These are phyloP conservation scores for Hypholoma sublateritium DNA, from an alignment of 768 basidiomycete species.

Conservation along the genomic window DNA sequence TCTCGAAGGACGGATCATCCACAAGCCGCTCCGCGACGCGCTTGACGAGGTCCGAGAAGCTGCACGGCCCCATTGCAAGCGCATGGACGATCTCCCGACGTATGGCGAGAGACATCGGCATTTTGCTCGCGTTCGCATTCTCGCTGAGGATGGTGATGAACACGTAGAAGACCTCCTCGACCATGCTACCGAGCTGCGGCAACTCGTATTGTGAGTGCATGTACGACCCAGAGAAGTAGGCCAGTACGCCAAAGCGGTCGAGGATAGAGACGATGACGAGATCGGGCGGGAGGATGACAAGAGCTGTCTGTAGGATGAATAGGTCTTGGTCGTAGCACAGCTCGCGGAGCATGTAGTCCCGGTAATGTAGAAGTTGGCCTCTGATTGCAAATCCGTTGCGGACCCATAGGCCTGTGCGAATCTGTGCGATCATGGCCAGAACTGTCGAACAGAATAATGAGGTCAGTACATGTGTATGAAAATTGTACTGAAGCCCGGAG, in stretches of 20 bases:
- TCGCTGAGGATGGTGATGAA: conserved; percentile 87
- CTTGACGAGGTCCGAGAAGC: conserved; percentile 90
- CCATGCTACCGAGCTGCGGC: conserved; percentile 75
- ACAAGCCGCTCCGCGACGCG: conserved; percentile 87
- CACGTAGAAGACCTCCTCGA: conserved; percentile 89
- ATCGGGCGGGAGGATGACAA: conserved; percentile 77
- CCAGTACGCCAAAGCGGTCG: conserved; percentile 82
- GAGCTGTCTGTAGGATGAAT: conserved; percentile 83
- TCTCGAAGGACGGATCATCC: conserved; percentile 82
- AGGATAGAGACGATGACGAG: conserved; percentile 82
- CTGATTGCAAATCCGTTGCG: conserved; percentile 96
- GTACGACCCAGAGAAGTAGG: conserved; percentile 73
- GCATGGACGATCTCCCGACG: conserved; percentile 89
- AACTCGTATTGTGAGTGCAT: conserved; percentile 64
- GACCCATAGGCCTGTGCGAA: conserved; percentile 94
- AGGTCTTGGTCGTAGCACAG: conserved; percentile 95
- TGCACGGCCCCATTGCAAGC: conserved; percentile 82
- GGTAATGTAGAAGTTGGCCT: conserved; percentile 92
- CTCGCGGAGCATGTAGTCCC: conserved; percentile 94
- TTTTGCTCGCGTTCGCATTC: conserved; percentile 67
- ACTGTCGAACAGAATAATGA: conserved; percentile 41
- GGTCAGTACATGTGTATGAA: too few species aligned
- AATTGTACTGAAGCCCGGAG: neutral
- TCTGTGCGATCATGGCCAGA: conserved; percentile 90
- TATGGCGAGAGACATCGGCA: conserved; percentile 63